Evolutionary conservation across 2,329 filamentous ascomycete species (phyloP).

Genomic region (Pyrenochaeta sp.): DNA sequence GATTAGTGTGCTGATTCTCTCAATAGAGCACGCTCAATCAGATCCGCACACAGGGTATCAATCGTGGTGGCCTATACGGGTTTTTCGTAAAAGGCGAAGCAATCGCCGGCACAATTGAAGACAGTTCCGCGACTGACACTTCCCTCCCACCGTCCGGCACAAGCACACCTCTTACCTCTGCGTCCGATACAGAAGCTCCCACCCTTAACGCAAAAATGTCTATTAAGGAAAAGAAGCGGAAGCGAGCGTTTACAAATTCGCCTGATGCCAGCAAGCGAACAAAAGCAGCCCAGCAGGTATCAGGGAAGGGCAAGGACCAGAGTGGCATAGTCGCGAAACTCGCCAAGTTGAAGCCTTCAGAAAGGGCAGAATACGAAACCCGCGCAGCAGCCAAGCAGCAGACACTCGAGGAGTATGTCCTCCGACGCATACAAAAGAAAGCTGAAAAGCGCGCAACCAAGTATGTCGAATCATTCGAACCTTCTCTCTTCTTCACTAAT

Average conservation of each 20-base stretch:
- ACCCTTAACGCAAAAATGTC: conserved; percentile 11
- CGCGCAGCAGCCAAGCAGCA: conserved; percentile 50
- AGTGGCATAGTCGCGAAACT: conserved; percentile 33
- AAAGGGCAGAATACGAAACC: conserved; percentile 41
- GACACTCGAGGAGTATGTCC: conserved; percentile 47
- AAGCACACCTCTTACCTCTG: conserved; percentile 42
- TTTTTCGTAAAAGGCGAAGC: conserved; percentile 85
- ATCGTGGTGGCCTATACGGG: conserved; percentile 73
- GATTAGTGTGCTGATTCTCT: conserved; percentile 29
- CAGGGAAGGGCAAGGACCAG: conserved; percentile 11
- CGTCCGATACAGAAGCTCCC: conserved; percentile 28
- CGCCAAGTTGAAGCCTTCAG: conserved; percentile 34
- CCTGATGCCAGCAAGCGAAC: conserved; percentile 17
- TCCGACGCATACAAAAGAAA: conserved; percentile 48
- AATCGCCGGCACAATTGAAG: conserved; percentile 73
- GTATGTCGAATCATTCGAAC: background rate
- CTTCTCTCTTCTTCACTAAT: conserved; percentile 19
- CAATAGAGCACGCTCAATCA: conserved; percentile 64
- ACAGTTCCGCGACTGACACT: conserved; percentile 30
- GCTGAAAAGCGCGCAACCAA: conserved; percentile 20
- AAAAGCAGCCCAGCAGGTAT: conserved; percentile 14
- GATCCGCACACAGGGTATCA: conserved; percentile 57
- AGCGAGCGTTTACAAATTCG: conserved; percentile 23
- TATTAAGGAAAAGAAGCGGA: conserved; percentile 39
- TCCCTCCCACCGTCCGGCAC: conserved; percentile 24